A percentile compares a stretch with the other conserved stretches of the same genome.
Evolutionary conservation across 208 protist species (phyloP).

Genomic region (Porcisia deanei): DNA sequence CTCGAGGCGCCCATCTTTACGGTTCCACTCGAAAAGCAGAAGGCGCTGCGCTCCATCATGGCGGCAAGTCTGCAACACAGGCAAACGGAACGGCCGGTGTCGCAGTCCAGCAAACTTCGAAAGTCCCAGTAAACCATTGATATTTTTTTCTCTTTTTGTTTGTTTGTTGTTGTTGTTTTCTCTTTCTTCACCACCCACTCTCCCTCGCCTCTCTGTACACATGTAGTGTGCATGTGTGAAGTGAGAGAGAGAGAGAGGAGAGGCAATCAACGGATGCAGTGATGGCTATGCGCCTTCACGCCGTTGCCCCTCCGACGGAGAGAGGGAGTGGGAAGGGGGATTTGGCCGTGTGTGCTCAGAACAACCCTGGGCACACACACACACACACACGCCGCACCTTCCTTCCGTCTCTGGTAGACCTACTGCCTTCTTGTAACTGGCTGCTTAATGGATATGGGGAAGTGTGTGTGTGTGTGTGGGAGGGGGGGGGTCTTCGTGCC

Average conservation of each 20-base stretch:
- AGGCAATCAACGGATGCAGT: too few relatives aligned
- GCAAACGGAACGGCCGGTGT: conserved; percentile 8
- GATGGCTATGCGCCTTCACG: too few relatives aligned
- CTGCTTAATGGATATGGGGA: too few relatives aligned
- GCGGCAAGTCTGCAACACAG: conserved; percentile 8
- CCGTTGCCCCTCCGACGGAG: too few relatives aligned
- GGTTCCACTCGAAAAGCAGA: conserved; percentile 57
- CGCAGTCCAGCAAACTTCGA: not conserved
- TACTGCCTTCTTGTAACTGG: not conserved
- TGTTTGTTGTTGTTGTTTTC: too few relatives aligned
- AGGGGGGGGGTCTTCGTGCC: too few relatives aligned
- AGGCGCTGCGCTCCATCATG: conserved; percentile 30
- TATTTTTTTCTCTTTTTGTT: not conserved
- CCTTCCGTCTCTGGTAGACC: not conserved
- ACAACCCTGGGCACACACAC: too few relatives aligned
- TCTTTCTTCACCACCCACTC: not conserved
- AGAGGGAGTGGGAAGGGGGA: too few relatives aligned
- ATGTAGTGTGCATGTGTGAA: not conserved
- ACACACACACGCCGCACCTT: too few relatives aligned
- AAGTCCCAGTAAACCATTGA: not conserved
- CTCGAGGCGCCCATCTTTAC: conserved; percentile 63
- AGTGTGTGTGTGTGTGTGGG: too few relatives aligned
- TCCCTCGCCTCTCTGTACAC: not conserved
- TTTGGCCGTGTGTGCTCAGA: too few relatives aligned
- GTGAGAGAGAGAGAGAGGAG: too few relatives aligned